A percentile compares a stretch with the other conserved stretches of the same genome.
Evolutionary conservation across 139 green algal genomes (phyloP).

Genomic region (Mesotaenium endlicherianum): DNA sequence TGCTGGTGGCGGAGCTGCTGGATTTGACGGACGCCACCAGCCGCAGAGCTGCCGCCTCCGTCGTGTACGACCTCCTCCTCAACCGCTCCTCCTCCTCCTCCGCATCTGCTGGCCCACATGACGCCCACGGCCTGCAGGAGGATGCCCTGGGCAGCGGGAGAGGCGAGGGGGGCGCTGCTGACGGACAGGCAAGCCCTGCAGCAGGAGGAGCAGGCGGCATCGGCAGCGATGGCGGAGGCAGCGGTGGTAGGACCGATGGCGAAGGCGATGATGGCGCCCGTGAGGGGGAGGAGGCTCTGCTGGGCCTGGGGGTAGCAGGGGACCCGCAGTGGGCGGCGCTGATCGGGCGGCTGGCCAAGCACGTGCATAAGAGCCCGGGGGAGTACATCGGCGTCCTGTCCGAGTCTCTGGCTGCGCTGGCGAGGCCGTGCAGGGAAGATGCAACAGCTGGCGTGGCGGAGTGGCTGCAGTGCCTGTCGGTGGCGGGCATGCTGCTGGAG

Average conservation of each 20-base stretch:
- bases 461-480: neutral
- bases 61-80: neutral
- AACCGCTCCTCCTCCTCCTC: no score
- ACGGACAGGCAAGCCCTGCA: no score
- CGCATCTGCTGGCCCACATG: no score
- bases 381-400: neutral
- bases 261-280: neutral
- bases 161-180: no score
- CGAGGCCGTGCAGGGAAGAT: neutral
- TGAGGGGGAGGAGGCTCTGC: neutral
- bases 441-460: neutral
- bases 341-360: neutral
- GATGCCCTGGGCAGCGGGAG: no score
- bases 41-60: neutral
- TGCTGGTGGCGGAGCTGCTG: neutral
- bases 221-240: no score
- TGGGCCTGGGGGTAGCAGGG: neutral
- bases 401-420: neutral
- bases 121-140: no score
- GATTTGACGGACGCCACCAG: neutral
- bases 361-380: neutral
- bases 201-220: no score
- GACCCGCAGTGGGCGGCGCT: neutral
- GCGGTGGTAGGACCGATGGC: neutral
- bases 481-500: neutral